Evolutionary conservation across 345 rosid genomes (phyloP).

Genomic region (Eucalyptus erythrocorys): DNA sequence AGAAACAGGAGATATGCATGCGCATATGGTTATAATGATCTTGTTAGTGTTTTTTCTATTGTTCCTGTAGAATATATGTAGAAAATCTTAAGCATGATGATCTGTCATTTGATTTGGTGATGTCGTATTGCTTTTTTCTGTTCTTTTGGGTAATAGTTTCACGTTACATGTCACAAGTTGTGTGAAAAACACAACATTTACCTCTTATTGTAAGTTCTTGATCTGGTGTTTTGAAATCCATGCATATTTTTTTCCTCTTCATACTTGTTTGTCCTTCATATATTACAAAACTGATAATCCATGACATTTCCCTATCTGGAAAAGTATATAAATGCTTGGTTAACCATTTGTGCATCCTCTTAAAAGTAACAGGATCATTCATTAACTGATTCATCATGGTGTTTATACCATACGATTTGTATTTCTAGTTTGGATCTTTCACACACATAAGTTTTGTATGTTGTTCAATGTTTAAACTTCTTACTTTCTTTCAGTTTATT

Average conservation of each 20-base stretch:
- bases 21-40: not conserved
- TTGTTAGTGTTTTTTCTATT: not conserved
- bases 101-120: not conserved
- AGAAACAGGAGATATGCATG: not conserved
- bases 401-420: not conserved
- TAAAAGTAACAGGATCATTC: not conserved
- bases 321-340: not conserved
- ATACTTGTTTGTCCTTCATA: not conserved
- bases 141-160: not conserved
- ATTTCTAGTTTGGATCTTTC: not conserved
- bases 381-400: not conserved
- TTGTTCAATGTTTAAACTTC: not conserved
- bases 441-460: not conserved
- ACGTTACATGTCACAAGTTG: not conserved
- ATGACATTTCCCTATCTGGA: not conserved
- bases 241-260: not conserved
- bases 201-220: not conserved
- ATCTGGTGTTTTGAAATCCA: not conserved
- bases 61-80: not conserved
- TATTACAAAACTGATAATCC: not conserved
- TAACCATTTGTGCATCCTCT: not conserved
- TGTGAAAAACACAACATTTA: not conserved
- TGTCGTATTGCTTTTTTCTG: not conserved
- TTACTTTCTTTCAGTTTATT: not conserved
- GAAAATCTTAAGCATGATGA: not conserved